Conservation (phyloP, 148 eudicot genomes). For the Vaccinium myrtillus region DNA sequence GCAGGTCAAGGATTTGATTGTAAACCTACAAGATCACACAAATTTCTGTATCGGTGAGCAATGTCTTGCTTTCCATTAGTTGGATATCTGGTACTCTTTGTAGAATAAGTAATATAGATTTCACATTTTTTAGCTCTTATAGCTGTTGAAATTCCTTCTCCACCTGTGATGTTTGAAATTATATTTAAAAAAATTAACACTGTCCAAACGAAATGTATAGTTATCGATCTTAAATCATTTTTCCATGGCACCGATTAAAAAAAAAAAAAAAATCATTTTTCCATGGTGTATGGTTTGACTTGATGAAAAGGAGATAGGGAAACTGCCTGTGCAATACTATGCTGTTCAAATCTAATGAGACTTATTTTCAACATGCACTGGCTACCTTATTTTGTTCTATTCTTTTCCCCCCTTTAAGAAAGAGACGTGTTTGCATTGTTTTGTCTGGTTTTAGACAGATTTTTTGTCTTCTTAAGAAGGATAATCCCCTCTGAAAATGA, state of each 20-base stretch:
- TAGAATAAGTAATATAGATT: background rate
- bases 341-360: background rate
- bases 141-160: background rate
- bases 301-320: background rate
- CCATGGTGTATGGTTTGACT: background rate
- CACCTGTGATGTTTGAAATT: background rate
- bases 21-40: constrained; percentile 51
- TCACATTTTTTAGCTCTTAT: background rate
- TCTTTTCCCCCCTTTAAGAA: background rate
- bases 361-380: background rate
- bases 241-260: too few relatives aligned
- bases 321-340: background rate
- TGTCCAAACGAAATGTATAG: background rate
- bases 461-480: background rate
- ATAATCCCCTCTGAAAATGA: background rate
- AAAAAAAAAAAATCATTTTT: background rate
- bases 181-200: background rate
- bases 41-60: constrained; percentile 68
- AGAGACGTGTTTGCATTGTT: background rate
- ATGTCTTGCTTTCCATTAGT: background rate
- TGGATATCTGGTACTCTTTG: background rate
- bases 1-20: constrained; percentile 63
- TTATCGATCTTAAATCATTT: background rate
- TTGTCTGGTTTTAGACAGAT: background rate
- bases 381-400: background rate